phyloP scores from a whole-genome alignment of 768 basidiomycete species.

The Kwoniella newhampshirensis region DNA sequence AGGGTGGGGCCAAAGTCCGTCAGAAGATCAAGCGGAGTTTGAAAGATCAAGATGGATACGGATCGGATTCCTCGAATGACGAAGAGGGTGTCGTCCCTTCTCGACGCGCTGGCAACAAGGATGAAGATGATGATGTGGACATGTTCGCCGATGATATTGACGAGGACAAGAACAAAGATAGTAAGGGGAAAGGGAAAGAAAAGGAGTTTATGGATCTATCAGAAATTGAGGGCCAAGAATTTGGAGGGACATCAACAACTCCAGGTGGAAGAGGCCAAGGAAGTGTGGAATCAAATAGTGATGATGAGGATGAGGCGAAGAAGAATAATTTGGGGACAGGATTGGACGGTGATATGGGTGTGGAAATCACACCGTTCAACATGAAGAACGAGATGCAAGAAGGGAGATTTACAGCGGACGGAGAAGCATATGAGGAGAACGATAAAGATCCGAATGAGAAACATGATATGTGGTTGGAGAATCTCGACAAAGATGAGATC shows the following conservation, averaged over 20 bases:
- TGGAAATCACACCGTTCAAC: slow-evolving; percentile 90
- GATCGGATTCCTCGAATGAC: slow-evolving; percentile 90
- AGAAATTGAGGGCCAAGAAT: slow-evolving; percentile 97
- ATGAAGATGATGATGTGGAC: slow-evolving; percentile 74
- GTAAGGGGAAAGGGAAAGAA: slow-evolving; percentile 55
- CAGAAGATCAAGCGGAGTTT: slow-evolving; percentile 67
- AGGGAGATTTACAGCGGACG: slow-evolving; percentile 93
- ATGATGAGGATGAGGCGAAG: slow-evolving; percentile 69
- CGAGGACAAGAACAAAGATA: slow-evolving; percentile 54
- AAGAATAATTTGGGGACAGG: slow-evolving; percentile 61
- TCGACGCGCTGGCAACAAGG: slow-evolving; percentile 59
- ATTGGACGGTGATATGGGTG: slow-evolving; percentile 69
- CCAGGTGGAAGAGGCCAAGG: neutral
- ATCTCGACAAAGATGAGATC: slow-evolving; percentile 76
- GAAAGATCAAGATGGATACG: slow-evolving; percentile 77
- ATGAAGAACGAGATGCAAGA: slow-evolving; percentile 99
- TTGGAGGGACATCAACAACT: slow-evolving; percentile 55
- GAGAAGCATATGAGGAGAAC: slow-evolving; percentile 67
- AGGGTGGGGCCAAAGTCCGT: slow-evolving; percentile 49
- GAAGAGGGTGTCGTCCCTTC: slow-evolving; percentile 90
- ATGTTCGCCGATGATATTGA: slow-evolving; percentile 62
- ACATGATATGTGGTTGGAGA: slow-evolving; percentile 96
- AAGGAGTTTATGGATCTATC: slow-evolving; percentile 78
- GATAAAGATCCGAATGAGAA: slow-evolving; percentile 84
- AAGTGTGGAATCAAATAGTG: slow-evolving; percentile 54